phyloP scores from a whole-genome alignment of 2,329 filamentous ascomycete species.

The Colletotrichum tofieldiae region DNA sequence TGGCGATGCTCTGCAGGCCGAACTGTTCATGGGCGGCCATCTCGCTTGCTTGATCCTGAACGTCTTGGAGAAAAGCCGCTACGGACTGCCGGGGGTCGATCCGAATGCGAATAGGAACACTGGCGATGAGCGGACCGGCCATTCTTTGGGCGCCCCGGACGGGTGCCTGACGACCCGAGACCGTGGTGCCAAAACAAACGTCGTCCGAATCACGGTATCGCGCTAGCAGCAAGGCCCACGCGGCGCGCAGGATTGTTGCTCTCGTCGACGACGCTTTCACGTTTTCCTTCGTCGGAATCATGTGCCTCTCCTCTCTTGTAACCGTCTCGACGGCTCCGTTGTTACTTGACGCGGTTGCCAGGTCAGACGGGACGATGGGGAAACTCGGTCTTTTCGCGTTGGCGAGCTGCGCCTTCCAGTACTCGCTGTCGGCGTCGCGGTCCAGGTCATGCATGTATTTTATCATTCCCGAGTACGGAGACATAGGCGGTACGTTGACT shows the following conservation, averaged over 20 bases:
- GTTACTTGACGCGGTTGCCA: not conserved
- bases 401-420: conserved; percentile 8
- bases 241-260: conserved; percentile 55
- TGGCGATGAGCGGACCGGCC: conserved; percentile 49
- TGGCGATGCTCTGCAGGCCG: conserved; percentile 50
- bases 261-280: not conserved
- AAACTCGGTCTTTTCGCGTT: conserved; percentile 8
- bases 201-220: conserved; percentile 55
- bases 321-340: not conserved
- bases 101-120: conserved; percentile 8
- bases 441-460: not conserved
- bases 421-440: not conserved
- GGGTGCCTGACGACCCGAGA: conserved; percentile 50
- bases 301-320: not conserved
- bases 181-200: conserved; percentile 57
- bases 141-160: conserved; percentile 44
- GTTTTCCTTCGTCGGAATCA: not conserved
- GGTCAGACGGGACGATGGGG: not conserved
- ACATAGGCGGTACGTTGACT: conserved; percentile 2
- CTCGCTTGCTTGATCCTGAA: conserved; percentile 50
- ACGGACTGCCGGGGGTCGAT: conserved; percentile 32
- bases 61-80: conserved; percentile 40
- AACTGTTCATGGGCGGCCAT: conserved; percentile 49
- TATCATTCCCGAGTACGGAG: not conserved
- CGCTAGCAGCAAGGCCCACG: conserved; percentile 58